Evolutionary conservation across 345 rosid species (phyloP).

Genomic region (Dovyalis caffra): DNA sequence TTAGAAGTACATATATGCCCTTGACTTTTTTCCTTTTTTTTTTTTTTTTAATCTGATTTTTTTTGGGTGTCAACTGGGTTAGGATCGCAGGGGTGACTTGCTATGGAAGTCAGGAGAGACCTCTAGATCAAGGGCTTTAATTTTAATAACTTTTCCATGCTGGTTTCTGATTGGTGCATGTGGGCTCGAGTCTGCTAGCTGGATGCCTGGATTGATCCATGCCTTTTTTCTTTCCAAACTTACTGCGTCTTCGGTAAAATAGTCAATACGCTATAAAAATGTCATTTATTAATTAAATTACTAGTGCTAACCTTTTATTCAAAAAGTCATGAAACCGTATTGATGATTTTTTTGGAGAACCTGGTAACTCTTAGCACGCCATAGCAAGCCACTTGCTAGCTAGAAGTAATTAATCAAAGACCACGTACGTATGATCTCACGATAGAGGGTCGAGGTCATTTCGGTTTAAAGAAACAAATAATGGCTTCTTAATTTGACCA

Average conservation of each 20-base stretch:
- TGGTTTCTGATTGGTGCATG: conserved; percentile 24
- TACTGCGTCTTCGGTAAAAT: not conserved
- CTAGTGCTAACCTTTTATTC: not conserved
- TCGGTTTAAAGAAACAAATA: not conserved
- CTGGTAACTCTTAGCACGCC: not conserved
- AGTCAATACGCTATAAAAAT: not conserved
- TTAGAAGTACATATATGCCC: conserved; percentile 1
- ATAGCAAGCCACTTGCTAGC: conserved; percentile 1
- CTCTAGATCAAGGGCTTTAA: not conserved
- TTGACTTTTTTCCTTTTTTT: not conserved
- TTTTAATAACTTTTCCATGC: conserved; percentile 4
- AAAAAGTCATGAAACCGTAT: not conserved
- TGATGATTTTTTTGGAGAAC: not conserved
- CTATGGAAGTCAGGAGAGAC: conserved; percentile 16
- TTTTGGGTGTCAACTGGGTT: conserved; percentile 20
- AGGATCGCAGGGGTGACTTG: conserved; percentile 16
- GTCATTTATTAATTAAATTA: not conserved
- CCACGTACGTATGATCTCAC: not conserved
- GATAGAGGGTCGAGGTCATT: not conserved
- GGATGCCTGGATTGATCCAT: not conserved
- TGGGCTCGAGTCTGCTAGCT: conserved; percentile 2
- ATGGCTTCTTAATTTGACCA: not conserved
- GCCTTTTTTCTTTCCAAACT: conserved; percentile 6
- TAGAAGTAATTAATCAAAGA: not conserved
- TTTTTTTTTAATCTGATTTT: not conserved